Evolutionary conservation across 345 rosid species (phyloP).

Genomic region (Brassica juncea): DNA sequence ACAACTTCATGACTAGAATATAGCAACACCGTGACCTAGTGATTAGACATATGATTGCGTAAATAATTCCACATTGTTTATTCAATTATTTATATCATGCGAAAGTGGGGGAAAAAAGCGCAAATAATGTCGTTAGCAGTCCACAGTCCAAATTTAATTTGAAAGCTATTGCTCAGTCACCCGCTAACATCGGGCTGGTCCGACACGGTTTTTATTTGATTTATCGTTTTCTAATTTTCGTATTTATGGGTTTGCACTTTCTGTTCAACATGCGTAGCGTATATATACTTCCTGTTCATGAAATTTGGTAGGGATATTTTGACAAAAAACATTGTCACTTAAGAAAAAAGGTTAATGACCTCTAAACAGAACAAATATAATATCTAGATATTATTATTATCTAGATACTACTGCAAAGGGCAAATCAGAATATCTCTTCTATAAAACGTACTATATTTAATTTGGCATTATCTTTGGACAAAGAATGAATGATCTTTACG

Average conservation of each 20-base stretch:
- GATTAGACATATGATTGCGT: conserved; percentile 28
- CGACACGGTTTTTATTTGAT: conserved; percentile 27
- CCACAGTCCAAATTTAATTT: conserved; percentile 28
- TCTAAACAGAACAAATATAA: neutral
- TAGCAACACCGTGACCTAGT: conserved; percentile 24
- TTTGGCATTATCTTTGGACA: neutral
- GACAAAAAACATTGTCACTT: conserved; percentile 8
- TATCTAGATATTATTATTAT: neutral
- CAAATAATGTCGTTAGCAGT: conserved; percentile 16
- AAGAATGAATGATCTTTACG: neutral
- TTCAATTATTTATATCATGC: neutral
- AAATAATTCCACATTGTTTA: conserved; percentile 11
- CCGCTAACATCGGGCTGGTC: conserved; percentile 29
- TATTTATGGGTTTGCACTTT: conserved; percentile 23
- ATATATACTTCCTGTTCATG: neutral
- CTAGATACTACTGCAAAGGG: neutral
- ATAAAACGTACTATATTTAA: neutral
- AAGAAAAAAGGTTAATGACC: neutral
- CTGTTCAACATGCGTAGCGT: conserved; percentile 8
- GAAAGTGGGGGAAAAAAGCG: conserved; percentile 15
- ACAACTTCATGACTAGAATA: neutral
- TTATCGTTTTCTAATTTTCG: conserved; percentile 8
- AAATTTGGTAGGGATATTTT: conserved; percentile 34
- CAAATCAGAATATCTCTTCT: neutral
- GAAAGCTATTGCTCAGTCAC: conserved; percentile 31